Conservation (phyloP, 192 early-diverging fungal genomes). For the Chytriomyces hyalinus region DNA sequence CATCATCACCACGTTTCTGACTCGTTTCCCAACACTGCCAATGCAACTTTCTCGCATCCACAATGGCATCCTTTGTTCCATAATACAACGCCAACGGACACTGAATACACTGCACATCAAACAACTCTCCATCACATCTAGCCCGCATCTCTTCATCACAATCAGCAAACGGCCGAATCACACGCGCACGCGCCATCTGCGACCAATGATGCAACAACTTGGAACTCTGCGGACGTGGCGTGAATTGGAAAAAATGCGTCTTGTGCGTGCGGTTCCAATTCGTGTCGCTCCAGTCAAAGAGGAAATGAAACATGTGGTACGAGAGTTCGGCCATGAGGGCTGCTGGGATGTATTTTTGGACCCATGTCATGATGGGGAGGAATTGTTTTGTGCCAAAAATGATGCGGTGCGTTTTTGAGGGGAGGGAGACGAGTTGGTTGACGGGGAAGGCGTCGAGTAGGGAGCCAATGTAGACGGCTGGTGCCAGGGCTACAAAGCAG, state of each 20-base stretch:
- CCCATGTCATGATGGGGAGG: slow-evolving; percentile 50
- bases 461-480: slow-evolving; percentile 45
- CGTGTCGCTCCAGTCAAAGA: slow-evolving; percentile 54
- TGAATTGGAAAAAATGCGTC: slow-evolving; percentile 59
- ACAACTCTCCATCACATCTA: neutral
- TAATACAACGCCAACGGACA: slow-evolving; percentile 54
- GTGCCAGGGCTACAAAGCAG: slow-evolving; percentile 43
- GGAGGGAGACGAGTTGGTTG: slow-evolving; percentile 22
- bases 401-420: neutral
- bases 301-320: slow-evolving; percentile 58
- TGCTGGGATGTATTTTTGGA: slow-evolving; percentile 37
- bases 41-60: slow-evolving; percentile 47
- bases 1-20: neutral
- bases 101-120: slow-evolving; percentile 32
- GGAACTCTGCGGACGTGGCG: slow-evolving; percentile 47
- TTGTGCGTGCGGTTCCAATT: slow-evolving; percentile 54
- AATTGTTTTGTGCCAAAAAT: slow-evolving; percentile 48
- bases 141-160: neutral
- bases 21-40: slow-evolving; percentile 28
- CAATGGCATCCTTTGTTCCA: slow-evolving; percentile 51
- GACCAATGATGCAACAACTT: slow-evolving; percentile 46
- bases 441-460: slow-evolving; percentile 43
- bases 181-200: slow-evolving; percentile 30
- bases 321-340: slow-evolving; percentile 41
- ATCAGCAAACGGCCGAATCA: slow-evolving; percentile 26